Evolutionary conservation across 495 filamentous ascomycete genomes (phyloP).

Genomic region (Hypoxylon perforatum): DNA sequence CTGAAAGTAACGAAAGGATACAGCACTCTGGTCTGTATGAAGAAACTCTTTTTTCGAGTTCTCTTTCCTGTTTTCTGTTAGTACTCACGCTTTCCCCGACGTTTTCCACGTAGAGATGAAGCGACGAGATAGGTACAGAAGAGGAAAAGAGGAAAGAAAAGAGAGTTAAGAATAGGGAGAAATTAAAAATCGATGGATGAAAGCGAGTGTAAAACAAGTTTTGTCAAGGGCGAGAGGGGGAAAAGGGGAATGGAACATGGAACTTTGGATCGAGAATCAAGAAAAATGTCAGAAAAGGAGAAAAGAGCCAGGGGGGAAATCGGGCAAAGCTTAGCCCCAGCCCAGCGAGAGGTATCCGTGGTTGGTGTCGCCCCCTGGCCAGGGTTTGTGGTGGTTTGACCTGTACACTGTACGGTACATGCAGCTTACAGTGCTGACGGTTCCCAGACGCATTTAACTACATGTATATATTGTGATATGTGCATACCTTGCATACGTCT

Average conservation of each 20-base stretch:
- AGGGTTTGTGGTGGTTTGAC: conserved; percentile 18
- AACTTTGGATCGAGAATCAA: conserved; percentile 47
- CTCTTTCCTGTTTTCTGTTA: conserved; percentile 22
- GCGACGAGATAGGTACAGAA: conserved; percentile 35
- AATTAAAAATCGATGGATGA: conserved; percentile 36
- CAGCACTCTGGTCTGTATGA: conserved; percentile 31
- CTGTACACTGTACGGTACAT: conserved; percentile 8
- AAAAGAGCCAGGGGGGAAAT: conserved; percentile 31
- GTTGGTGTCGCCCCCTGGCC: conserved; percentile 28
- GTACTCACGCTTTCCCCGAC: conserved; percentile 30
- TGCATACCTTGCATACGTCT: not conserved
- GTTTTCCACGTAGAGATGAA: conserved; percentile 38
- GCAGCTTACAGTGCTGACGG: conserved; percentile 2
- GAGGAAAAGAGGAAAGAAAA: conserved; percentile 36
- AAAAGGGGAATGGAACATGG: conserved; percentile 39
- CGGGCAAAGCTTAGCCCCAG: conserved; percentile 39
- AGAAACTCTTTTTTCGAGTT: conserved; percentile 8
- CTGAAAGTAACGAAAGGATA: conserved; percentile 45
- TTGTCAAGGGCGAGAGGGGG: conserved; percentile 41
- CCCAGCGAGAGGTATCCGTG: conserved; percentile 30
- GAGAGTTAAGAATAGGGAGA: conserved; percentile 34
- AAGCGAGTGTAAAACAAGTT: conserved; percentile 49
- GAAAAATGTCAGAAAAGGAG: conserved; percentile 49
- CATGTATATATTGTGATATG: not conserved
- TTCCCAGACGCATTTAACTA: not conserved